phyloP scores from a whole-genome alignment of 495 filamentous ascomycete genomes.

The Hyaloscypha variabilis region DNA sequence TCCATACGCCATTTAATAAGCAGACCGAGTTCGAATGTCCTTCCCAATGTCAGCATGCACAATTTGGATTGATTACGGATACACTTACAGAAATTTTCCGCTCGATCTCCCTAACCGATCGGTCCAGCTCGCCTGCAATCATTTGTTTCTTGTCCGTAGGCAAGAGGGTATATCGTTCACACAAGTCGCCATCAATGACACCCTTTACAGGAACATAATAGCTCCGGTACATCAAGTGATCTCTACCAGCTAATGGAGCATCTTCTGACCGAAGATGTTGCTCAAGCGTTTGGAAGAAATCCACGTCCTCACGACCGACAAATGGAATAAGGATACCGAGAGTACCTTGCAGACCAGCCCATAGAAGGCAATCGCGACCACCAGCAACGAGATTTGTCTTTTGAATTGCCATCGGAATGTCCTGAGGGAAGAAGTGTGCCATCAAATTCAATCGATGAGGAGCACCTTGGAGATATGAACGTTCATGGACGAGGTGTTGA shows the following conservation, averaged over 20 bases:
- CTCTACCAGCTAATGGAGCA: slow-evolving; percentile 83
- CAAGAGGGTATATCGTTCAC: slow-evolving; percentile 84
- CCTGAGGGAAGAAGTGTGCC: slow-evolving; percentile 86
- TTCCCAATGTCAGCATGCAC: slow-evolving; percentile 38
- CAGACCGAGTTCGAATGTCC: slow-evolving; percentile 88
- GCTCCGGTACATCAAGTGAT: slow-evolving; percentile 91
- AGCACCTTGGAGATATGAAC: slow-evolving; percentile 85
- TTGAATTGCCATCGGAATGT: slow-evolving; percentile 87
- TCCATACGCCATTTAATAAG: slow-evolving; percentile 57
- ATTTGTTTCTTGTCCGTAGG: slow-evolving; percentile 86
- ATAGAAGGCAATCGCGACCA: slow-evolving; percentile 87
- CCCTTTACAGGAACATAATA: slow-evolving; percentile 99
- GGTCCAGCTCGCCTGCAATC: slow-evolving; percentile 91
- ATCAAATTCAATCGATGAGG: slow-evolving; percentile 82
- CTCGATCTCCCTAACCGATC: slow-evolving; percentile 89
- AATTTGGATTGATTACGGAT: slow-evolving; percentile 10
- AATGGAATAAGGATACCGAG: slow-evolving; percentile 93
- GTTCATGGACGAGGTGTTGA: slow-evolving; percentile 84
- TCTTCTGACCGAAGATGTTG: slow-evolving; percentile 82
- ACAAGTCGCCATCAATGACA: slow-evolving; percentile 97
- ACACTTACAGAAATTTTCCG: slow-evolving; percentile 85
- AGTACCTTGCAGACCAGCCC: slow-evolving; percentile 93
- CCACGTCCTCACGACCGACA: slow-evolving; percentile 84
- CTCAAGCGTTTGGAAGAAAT: slow-evolving; percentile 95
- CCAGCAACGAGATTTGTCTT: slow-evolving; percentile 91